Evolutionary conservation across 1,284 basidiomycete species (phyloP).

Genomic region (Ustilago bromivora): DNA sequence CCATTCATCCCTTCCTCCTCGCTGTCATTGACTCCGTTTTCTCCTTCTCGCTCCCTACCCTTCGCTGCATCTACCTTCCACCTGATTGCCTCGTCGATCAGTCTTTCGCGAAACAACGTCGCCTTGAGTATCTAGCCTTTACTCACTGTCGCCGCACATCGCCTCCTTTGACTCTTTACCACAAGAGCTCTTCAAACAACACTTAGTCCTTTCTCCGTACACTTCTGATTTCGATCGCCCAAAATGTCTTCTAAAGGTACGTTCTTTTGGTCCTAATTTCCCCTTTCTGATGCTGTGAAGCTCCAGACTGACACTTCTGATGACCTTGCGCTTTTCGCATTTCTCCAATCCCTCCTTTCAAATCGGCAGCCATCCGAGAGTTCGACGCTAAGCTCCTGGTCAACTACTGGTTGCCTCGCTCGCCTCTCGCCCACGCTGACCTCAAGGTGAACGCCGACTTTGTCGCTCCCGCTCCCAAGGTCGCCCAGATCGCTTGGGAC

Average conservation of each 20-base stretch:
- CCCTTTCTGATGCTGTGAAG: not conserved
- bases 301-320: constrained; percentile 5
- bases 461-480: constrained; percentile 64
- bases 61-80: constrained; percentile 4
- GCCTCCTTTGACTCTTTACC: constrained; percentile 7
- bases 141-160: constrained; percentile 42
- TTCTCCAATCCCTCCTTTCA: not conserved
- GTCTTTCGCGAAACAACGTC: constrained; percentile 21
- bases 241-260: constrained; percentile 60
- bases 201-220: constrained; percentile 7
- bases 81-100: constrained; percentile 22
- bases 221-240: constrained; percentile 23
- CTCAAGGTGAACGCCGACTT: constrained; percentile 63
- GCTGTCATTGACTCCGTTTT: constrained; percentile 14
- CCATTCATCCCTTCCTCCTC: constrained; percentile 9
- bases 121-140: constrained; percentile 57
- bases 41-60: constrained; percentile 2
- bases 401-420: constrained; percentile 69
- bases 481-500: constrained; percentile 80
- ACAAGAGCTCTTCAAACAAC: constrained; percentile 6
- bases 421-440: constrained; percentile 62
- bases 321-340: not conserved
- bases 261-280: constrained; percentile 6
- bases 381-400: constrained; percentile 69
- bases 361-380: constrained; percentile 62